These are phyloP conservation scores for Botrytis tulipae DNA, from an alignment of 2,329 filamentous ascomycete genomes.

Conservation along the genomic window DNA sequence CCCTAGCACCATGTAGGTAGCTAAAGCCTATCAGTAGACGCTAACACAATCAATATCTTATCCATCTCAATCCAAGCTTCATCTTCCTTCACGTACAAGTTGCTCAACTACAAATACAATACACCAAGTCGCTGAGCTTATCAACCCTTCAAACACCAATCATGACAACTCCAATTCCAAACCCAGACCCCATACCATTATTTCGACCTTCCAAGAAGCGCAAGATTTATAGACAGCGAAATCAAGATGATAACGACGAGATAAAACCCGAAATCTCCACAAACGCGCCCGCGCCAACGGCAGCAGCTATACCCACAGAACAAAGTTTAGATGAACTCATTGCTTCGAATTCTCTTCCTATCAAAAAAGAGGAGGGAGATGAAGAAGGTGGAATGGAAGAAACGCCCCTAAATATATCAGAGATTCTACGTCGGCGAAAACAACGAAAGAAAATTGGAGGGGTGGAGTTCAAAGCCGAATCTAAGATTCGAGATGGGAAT, in stretches of 20 bases:
- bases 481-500: conserved; percentile 29
- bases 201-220: conserved; percentile 60
- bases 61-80: neutral
- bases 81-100: neutral
- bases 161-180: conserved; percentile 20
- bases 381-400: conserved; percentile 40
- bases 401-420: conserved; percentile 43
- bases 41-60: neutral
- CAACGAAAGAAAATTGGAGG: conserved; percentile 50
- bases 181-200: conserved; percentile 20
- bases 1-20: neutral
- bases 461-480: conserved; percentile 51
- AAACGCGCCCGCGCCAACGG: conserved; percentile 22
- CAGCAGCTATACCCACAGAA: conserved; percentile 3
- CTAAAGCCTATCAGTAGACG: conserved; percentile 3
- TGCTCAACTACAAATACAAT: neutral
- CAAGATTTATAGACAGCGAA: conserved; percentile 56
- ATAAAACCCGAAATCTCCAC: conserved; percentile 15
- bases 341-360: conserved; percentile 23
- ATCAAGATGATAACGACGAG: conserved; percentile 37
- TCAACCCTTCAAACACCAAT: neutral
- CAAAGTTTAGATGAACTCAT: conserved; percentile 38
- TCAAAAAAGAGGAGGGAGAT: conserved; percentile 20
- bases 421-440: conserved; percentile 54
- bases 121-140: neutral